Base-by-base conservation (phyloP, 192 early-diverging fungal species). In the Backusella sp. region DNA sequence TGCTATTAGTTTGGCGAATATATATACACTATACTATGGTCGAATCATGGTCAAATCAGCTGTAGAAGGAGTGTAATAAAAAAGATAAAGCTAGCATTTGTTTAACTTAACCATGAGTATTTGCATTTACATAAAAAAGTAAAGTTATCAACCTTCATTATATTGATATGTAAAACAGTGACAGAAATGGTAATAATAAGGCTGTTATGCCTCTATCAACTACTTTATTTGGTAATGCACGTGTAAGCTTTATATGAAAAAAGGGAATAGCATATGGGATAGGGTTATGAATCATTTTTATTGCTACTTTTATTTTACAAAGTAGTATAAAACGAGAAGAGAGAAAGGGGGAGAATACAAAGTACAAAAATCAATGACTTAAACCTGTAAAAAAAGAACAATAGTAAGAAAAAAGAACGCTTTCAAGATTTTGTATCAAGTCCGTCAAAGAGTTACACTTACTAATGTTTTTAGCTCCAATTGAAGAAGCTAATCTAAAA, bases 381-480 rank as follows among this genome's bases (percentile, higher is more conserved):
- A n/a, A n/a, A 49, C 46, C 46, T 49, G n/a, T 49, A 62, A 62
- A 62, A 26, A 62, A 11, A 62, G 56, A 62, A 30, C 56, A 28
- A 28, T 62, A 26, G 23, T 23, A 62, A 62, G 26, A 26, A 62
- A 56, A 28, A 62, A 28, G 9, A 9, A 28, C 8, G 56, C 8
- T 62, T 62, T 49, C n/a, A 49, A 19, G 46, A 49, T 49, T 49
- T 49, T 49, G 46, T 23, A 62, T 3, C 56, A 68, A 68, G 66
- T 68, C 66, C 66, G 66, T 68, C 28, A 9, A 35, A 65, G 8
- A 35, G 66, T 68, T 68, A 68, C 66, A 68, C 66, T 62, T 32
- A 15, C 28, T 32, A 68, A 32, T 68, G 66, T 62, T 62, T 62
- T 62, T 62, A 62, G 56, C 56, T 62, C 56, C 56, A 62, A 62